phyloP scores from a whole-genome alignment of 1,284 basidiomycete genomes.

The Ustilago loliicola region DNA sequence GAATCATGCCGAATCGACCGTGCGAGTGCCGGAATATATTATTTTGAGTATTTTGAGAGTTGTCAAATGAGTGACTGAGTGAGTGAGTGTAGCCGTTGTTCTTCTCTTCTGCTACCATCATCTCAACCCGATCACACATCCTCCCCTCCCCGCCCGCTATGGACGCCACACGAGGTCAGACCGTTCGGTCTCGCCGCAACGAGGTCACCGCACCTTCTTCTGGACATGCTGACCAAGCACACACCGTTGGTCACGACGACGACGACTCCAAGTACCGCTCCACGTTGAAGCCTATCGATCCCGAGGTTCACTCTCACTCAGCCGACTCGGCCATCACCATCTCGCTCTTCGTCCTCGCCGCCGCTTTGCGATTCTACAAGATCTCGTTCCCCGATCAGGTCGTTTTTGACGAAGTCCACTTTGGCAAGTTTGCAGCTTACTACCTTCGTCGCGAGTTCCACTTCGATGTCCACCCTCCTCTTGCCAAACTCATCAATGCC shows the following conservation, averaged over 20 bases:
- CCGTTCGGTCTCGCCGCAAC: slow-evolving; percentile 34
- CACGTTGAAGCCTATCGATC: slow-evolving; percentile 8
- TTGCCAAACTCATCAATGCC: slow-evolving; percentile 73
- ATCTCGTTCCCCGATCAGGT: slow-evolving; percentile 64
- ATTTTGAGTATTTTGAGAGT: too few species aligned
- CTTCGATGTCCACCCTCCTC: slow-evolving; percentile 98
- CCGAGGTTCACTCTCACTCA: slow-evolving; percentile 30
- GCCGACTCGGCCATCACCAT: slow-evolving; percentile 36
- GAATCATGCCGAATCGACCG: too few species aligned
- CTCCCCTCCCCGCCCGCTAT: neutral
- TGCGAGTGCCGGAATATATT: too few species aligned
- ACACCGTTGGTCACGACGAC: neutral
- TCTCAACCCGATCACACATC: neutral
- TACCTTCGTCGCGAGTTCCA: slow-evolving; percentile 78
- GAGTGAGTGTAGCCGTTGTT: neutral
- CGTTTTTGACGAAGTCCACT: slow-evolving; percentile 70
- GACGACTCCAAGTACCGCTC: slow-evolving; percentile 22
- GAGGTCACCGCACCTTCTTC: slow-evolving; percentile 10
- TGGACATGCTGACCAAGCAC: too few species aligned
- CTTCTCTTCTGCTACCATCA: neutral
- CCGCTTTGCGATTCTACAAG: slow-evolving; percentile 54
- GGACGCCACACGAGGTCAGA: slow-evolving; percentile 41
- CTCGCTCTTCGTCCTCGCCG: slow-evolving; percentile 50
- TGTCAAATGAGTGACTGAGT: too few species aligned
- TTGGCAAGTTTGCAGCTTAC: slow-evolving; percentile 70